Percentiles rank a stretch among this genome's conserved stretches.
Conservation (phyloP, 1,139 yeast genomes). For the Saccharomyces hybrid region DNA sequence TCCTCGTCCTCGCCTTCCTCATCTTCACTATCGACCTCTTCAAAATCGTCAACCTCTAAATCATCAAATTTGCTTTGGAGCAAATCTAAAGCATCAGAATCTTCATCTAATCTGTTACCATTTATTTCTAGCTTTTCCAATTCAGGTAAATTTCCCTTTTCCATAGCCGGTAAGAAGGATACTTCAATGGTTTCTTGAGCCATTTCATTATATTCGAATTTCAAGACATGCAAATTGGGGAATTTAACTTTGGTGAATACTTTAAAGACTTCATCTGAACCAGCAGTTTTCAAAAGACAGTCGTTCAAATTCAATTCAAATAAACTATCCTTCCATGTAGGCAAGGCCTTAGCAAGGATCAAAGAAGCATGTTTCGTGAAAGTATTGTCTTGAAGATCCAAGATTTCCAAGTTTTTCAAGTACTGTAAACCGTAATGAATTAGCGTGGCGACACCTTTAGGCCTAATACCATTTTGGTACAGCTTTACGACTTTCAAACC, state of each 20-base stretch:
- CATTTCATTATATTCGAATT: constrained; percentile 85
- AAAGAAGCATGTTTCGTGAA: constrained; percentile 77
- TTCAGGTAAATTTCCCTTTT: constrained; percentile 49
- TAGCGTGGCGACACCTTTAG: constrained; percentile 75
- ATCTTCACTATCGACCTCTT: constrained; percentile 79
- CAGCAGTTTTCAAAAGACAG: constrained; percentile 73
- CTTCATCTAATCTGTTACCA: constrained; percentile 87
- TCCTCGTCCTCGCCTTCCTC: constrained; percentile 69
- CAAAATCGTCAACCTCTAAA: constrained; percentile 89
- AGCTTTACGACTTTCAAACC: constrained; percentile 67
- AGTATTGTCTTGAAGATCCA: constrained; percentile 94
- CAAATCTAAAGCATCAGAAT: constrained; percentile 47
- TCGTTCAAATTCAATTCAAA: constrained; percentile 81
- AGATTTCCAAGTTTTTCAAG: constrained; percentile 51
- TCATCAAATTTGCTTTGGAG: constrained; percentile 55
- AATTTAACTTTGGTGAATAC: constrained; percentile 39
- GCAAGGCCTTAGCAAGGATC: constrained; percentile 55
- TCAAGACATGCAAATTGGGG: constrained; percentile 46
- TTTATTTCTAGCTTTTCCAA: constrained; percentile 70
- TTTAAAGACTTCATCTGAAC: constrained; percentile 50
- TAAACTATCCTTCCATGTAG: constrained; percentile 47
- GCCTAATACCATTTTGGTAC: constrained; percentile 95
- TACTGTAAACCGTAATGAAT: constrained; percentile 61
- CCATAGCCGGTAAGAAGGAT: constrained; percentile 44
- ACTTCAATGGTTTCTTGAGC: constrained; percentile 50